Evolutionary conservation across 257 asterid genomes (phyloP), one percentile per base, ranked within the genome.

Genomic region (Cruciata laevipes): DNA sequence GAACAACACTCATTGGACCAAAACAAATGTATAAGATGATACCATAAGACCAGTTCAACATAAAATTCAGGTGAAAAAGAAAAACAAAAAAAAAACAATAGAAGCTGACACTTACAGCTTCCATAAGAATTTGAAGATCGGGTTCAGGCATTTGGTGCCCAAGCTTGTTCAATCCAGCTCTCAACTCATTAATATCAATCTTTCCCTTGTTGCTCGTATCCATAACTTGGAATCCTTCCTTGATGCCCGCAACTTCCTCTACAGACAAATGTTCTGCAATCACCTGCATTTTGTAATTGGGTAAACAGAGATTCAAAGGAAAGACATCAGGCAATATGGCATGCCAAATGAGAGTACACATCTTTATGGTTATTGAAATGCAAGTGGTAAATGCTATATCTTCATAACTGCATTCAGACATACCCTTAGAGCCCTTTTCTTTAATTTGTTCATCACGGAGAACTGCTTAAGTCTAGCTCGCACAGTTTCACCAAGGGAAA

Each of bases 371-470:
- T 35, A 75, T 40, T 35, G 20, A 53, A 61, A 23, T 37, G 55
- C 35, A 18, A 7, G 63, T 31, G 38, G 51, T 20, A n/a, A 27
- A 18, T 47, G 3, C 56, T 24, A 38, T 23, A 49, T 62, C 61
- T 31, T 58, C 17, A 16, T 7, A 27, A 32, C 27, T 17, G 24
- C 25, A 66, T 23, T 42, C 35, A 61, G 70, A 21, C 67, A 69
- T 79, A 81, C 86, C 86, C 77, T 73, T 32, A 81, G 62, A 61
- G 86, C 83, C 69, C 81, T 71, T 81, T 81, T 81, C 86, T 81
- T 81, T 76, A 81, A 75, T 74, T 81, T 81, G 79, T 81, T 81
- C 86, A 81, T 81, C 47, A 78, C 65, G 31, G 86, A 75, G 52
- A 81, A 81, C 72, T 81, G 86, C 68, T 81, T 81, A 38, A 81